A percentile compares a stretch with the other conserved stretches of the same genome.
Conservation (phyloP, 176 grass and related monocot species). For the Phragmites australis region DNA sequence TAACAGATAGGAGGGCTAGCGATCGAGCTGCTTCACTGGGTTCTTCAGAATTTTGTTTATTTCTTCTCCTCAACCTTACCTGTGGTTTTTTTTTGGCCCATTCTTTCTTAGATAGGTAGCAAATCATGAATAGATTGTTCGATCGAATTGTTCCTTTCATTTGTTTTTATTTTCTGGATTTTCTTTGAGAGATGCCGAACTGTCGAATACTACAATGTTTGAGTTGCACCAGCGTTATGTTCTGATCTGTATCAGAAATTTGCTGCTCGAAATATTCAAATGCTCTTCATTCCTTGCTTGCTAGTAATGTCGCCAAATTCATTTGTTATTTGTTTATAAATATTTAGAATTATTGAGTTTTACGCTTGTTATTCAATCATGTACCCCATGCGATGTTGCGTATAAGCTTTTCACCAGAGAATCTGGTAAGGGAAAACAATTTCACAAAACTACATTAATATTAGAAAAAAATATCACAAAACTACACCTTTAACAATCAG, state of each 20-base stretch:
- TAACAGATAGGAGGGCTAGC: slow-evolving; percentile 22
- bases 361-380: not conserved
- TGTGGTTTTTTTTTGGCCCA: not conserved
- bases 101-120: slow-evolving; percentile 6
- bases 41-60: slow-evolving; percentile 16
- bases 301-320: not conserved
- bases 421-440: too few species aligned
- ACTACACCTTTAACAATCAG: too few species aligned
- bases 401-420: not conserved
- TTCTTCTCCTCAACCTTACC: not conserved
- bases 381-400: not conserved
- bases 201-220: not conserved
- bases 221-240: not conserved
- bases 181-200: not conserved
- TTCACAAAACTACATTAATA: too few species aligned
- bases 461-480: too few species aligned
- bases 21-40: not conserved
- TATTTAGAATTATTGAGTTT: not conserved
- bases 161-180: not conserved
- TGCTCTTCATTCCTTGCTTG: not conserved
- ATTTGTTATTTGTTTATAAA: not conserved
- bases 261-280: not conserved
- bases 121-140: slow-evolving; percentile 2
- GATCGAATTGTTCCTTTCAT: not conserved
- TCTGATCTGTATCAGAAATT: not conserved